Conservation (phyloP, 73 alveolate species). For the Tetrahymena elliotti region DNA sequence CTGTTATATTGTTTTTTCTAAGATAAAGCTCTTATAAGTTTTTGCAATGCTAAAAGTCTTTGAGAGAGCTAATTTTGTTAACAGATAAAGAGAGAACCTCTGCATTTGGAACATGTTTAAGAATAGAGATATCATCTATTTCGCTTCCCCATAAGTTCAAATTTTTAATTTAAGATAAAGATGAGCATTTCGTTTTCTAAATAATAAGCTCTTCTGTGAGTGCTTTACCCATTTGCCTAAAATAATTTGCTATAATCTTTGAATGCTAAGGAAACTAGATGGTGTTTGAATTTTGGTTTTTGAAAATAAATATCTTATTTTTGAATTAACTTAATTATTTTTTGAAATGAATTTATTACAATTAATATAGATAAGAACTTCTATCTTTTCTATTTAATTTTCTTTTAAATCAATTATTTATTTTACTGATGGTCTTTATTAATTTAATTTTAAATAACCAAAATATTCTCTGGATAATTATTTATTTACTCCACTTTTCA, state of each 20-base stretch:
- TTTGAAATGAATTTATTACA: not conserved
- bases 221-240: slow-evolving; percentile 27
- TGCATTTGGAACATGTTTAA: slow-evolving; percentile 74
- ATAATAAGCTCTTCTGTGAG: slow-evolving; percentile 13
- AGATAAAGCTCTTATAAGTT: slow-evolving; percentile 81
- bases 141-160: slow-evolving; percentile 85
- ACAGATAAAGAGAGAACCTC: slow-evolving; percentile 78
- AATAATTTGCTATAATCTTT: not conserved
- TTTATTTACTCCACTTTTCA: not conserved
- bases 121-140: slow-evolving; percentile 70
- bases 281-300: too few relatives aligned
- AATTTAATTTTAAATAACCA: not conserved
- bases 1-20: slow-evolving; percentile 77
- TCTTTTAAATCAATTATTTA: not conserved
- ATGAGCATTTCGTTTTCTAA: slow-evolving; percentile 20
- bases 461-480: not conserved
- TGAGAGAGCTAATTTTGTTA: slow-evolving; percentile 71
- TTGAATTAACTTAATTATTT: not conserved
- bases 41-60: slow-evolving; percentile 58
- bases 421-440: not conserved
- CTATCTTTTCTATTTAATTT: not conserved
- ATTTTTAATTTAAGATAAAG: slow-evolving; percentile 59
- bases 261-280: not conserved
- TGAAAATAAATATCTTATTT: not conserved
- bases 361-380: not conserved